Conservation (phyloP, 106 monocot species). For the Xerophyta viscosa region DNA sequence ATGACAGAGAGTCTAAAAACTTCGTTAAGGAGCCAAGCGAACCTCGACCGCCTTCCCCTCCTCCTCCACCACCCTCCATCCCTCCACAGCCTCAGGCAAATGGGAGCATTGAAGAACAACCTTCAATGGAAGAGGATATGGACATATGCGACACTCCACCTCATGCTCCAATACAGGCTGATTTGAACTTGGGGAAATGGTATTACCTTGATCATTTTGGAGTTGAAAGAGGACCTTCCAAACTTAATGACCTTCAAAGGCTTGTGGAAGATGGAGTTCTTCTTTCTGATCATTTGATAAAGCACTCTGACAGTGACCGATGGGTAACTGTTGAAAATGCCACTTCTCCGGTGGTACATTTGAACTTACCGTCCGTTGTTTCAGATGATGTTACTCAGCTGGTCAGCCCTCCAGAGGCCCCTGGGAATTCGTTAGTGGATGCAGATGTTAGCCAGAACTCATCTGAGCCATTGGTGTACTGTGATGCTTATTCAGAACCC, state of each 20-base stretch:
- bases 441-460: constrained; percentile 31
- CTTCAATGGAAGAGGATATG: constrained; percentile 99
- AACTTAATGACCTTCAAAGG: constrained; percentile 57
- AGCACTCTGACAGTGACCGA: constrained; percentile 71
- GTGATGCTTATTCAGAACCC: constrained; percentile 13
- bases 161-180: constrained; percentile 28
- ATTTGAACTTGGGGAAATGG: constrained; percentile 63
- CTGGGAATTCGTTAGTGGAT: constrained; percentile 61
- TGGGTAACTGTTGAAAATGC: constrained; percentile 99
- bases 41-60: constrained; percentile 40
- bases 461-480: constrained; percentile 11
- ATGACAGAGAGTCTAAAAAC: constrained; percentile 23
- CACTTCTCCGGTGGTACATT: constrained; percentile 61
- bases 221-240: constrained; percentile 81
- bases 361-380: constrained; percentile 40
- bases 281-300: constrained; percentile 93
- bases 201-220: constrained; percentile 86
- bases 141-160: constrained; percentile 99
- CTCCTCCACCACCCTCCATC: constrained; percentile 27
- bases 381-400: constrained; percentile 66
- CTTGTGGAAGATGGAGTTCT: constrained; percentile 76
- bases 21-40: constrained; percentile 26
- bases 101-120: constrained; percentile 33
- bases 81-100: constrained; percentile 30
- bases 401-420: constrained; percentile 70